Base-by-base conservation (phyloP, 2,329 filamentous ascomycete species). In the Sporothrix protearum region DNA sequence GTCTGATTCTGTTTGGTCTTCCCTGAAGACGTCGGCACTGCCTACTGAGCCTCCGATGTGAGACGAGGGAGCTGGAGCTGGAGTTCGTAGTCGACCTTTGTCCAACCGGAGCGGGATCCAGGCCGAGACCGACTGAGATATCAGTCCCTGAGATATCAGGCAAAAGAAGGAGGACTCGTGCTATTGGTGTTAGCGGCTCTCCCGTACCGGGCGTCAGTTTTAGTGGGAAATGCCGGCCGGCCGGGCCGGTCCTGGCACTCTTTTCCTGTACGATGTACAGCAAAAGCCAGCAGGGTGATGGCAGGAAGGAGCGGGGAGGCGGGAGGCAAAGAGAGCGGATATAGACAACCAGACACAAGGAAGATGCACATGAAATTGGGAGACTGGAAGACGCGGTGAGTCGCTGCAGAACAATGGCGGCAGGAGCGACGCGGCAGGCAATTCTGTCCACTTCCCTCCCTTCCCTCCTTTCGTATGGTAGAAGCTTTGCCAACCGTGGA, bases 161-260 rank as follows among this genome's bases (percentile, higher is more conserved):
- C 33, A 45, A 19, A 45, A n/a, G 33, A 22, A 22, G 9, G 8
- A 22, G 30, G 25, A 16, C 2, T 25, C 42, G 42, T 49, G 42
- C n/a, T 61, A 61, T 14, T 39, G 57, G 16, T 16, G 14, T 53
- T 42, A 68, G 39, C 28, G 45, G 64, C 16, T n/a, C 39, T 16
- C 9, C 10, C 45, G n/a, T 36, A 68, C 53, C 25, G 16, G n/a
- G 28, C 8, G 28, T 28, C 39, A 19, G 64, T 68, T 12, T 30
- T 30, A 16, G 64, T 53, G 45, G 22, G 30, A 68, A 53, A 25
- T 68, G 64, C 64, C 64, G 64, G 47, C 64, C 64, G 59, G 59
- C 59, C 36, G 64, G 64, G 64, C 64, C 64, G 64, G 28, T 14
- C 19, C 10, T 49, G 39, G 61, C 55, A 36, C 42, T 14, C 25